These are phyloP conservation scores for Myxozyma vanderwaltii DNA, from an alignment of 805 yeast genomes.

Conservation along the genomic window DNA sequence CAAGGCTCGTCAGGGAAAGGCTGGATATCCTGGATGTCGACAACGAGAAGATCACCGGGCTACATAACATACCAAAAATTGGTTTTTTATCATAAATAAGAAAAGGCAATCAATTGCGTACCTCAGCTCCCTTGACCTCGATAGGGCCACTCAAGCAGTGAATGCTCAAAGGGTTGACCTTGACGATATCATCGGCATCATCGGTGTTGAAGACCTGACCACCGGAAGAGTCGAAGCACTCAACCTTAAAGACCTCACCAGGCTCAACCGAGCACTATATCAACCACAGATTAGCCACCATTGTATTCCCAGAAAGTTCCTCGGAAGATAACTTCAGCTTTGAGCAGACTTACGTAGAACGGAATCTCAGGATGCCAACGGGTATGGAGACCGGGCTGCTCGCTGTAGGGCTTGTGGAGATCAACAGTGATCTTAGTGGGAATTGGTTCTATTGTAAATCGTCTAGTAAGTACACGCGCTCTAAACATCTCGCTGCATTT, in stretches of 20 bases:
- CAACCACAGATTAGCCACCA: not conserved
- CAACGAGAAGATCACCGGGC: slow-evolving; percentile 52
- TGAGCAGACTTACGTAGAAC: slow-evolving; percentile 24
- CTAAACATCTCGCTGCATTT: not conserved
- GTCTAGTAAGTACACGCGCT: not conserved
- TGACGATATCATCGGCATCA: slow-evolving; percentile 51
- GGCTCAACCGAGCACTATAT: slow-evolving; percentile 42
- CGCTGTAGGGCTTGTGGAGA: slow-evolving; percentile 49
- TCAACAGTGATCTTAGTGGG: slow-evolving; percentile 49
- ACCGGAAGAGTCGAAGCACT: slow-evolving; percentile 60
- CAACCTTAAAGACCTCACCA: slow-evolving; percentile 51
- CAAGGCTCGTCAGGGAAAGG: slow-evolving; percentile 57
- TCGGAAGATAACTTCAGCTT: not conserved
- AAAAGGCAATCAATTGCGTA: not conserved
- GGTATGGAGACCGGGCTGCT: slow-evolving; percentile 54
- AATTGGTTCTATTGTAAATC: slow-evolving; percentile 34
- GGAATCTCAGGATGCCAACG: slow-evolving; percentile 53
- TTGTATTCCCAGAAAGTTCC: not conserved
- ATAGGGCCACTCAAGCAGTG: slow-evolving; percentile 56
- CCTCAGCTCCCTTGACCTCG: slow-evolving; percentile 48
- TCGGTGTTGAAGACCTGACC: slow-evolving; percentile 53
- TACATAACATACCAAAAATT: slow-evolving; percentile 19
- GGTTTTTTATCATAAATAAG: not conserved
- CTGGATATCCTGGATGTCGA: slow-evolving; percentile 55
- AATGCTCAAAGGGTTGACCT: slow-evolving; percentile 50